Evolutionary conservation across 1,284 basidiomycete species (phyloP).

Genomic region (Prillingera fragicola): DNA sequence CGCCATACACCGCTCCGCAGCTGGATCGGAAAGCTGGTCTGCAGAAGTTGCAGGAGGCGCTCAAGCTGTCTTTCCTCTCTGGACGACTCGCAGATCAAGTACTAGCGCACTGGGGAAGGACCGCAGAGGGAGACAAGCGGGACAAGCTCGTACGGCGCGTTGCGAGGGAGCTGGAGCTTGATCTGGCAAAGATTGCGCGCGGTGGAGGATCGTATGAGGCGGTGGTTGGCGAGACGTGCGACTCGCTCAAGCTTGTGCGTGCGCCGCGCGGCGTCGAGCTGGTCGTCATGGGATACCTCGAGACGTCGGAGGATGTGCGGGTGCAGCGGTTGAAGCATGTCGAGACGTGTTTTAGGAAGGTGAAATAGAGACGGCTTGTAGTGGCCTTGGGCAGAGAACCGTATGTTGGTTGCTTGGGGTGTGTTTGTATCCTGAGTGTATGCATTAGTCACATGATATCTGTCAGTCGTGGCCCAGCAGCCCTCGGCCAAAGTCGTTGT

Average conservation of each 20-base stretch:
- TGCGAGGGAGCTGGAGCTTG: slow-evolving; percentile 12
- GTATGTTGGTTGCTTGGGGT: too few species aligned
- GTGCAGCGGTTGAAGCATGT: slow-evolving; percentile 7
- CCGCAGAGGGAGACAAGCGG: slow-evolving; percentile 10
- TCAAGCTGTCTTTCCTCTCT: slow-evolving; percentile 6
- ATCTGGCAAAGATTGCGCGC: slow-evolving; percentile 7
- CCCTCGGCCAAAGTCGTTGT: too few species aligned
- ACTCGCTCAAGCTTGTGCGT: slow-evolving; percentile 16
- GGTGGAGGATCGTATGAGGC: slow-evolving; percentile 3
- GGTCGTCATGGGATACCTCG: slow-evolving; percentile 3
- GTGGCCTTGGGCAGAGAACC: too few species aligned
- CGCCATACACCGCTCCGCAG: background rate
- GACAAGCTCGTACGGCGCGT: slow-evolving; percentile 5
- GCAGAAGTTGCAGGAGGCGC: slow-evolving; percentile 10
- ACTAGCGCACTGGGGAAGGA: slow-evolving; percentile 14
- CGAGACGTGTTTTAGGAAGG: slow-evolving; percentile 9
- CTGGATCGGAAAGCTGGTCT: slow-evolving; percentile 6
- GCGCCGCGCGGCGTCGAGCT: slow-evolving; percentile 12
- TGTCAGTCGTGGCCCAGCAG: too few species aligned
- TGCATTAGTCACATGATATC: too few species aligned
- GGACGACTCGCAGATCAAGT: slow-evolving; percentile 14
- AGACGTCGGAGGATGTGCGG: slow-evolving; percentile 3
- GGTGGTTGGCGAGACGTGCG: slow-evolving; percentile 5
- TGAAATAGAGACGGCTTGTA: too few species aligned
- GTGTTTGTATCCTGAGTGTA: too few species aligned